Percentiles rank a stretch among this genome's conserved stretches.
These are phyloP conservation scores for Tetracentron sinense DNA, from an alignment of 164 flowering plant species.

Conservation along the genomic window DNA sequence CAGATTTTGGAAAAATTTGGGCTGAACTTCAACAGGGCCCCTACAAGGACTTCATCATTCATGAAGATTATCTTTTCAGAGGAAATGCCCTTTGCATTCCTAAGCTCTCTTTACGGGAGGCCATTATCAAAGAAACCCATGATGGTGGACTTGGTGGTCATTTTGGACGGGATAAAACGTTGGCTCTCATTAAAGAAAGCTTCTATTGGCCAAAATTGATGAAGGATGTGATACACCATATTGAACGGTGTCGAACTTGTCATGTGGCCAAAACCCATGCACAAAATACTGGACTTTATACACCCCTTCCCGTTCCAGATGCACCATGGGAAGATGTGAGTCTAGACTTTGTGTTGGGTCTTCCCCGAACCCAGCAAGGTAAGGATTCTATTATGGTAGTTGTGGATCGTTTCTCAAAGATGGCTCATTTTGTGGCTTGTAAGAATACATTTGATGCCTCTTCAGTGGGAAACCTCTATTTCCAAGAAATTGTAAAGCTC, in stretches of 20 bases:
- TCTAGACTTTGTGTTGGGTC: constrained; percentile 10
- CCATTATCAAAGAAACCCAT: constrained; percentile 15
- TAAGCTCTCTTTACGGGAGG: neutral
- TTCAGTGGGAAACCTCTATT: neutral
- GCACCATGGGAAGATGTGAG: constrained; percentile 20
- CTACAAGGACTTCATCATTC: neutral
- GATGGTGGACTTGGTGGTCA: constrained; percentile 16
- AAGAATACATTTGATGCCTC: neutral
- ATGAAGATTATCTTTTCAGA: neutral
- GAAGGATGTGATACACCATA: neutral
- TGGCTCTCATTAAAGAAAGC: constrained; percentile 9
- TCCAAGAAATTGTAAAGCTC: constrained; percentile 2
- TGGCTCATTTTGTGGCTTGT: constrained; percentile 10
- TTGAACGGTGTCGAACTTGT: constrained; percentile 12
- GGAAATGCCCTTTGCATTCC: neutral
- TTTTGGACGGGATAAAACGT: constrained; percentile 17
- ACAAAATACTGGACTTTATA: constrained; percentile 15
- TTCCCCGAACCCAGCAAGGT: neutral
- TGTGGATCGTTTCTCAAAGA: neutral
- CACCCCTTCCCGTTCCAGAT: constrained; percentile 4
- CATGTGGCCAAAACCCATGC: neutral
- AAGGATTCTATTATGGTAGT: constrained; percentile 9
- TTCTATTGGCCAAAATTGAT: constrained; percentile 15
- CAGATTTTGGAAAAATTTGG: neutral
- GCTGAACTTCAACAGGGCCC: neutral